Evolutionary conservation across 176 grass and related monocot genomes (phyloP).

Genomic region (Zoysia japonica): DNA sequence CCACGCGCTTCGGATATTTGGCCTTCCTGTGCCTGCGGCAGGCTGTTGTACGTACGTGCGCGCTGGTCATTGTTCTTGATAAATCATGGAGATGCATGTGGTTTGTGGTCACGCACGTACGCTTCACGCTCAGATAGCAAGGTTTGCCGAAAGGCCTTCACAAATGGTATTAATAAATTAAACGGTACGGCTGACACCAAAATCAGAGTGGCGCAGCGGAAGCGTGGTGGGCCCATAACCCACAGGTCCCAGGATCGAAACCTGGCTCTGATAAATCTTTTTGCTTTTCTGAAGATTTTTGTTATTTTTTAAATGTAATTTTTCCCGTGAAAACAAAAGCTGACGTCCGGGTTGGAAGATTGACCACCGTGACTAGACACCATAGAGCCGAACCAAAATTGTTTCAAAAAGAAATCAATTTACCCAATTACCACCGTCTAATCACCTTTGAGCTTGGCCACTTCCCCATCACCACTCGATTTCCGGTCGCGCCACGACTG

Average conservation of each 20-base stretch:
- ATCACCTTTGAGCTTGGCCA: background rate
- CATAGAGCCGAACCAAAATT: too few species aligned
- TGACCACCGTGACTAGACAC: background rate
- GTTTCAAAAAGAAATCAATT: background rate
- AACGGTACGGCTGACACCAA: too few species aligned
- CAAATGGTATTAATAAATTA: too few species aligned
- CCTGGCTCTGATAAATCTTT: conserved; percentile 70
- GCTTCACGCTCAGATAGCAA: too few species aligned
- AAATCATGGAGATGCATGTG: too few species aligned
- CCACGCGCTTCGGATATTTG: background rate
- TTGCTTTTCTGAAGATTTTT: background rate
- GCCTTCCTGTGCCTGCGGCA: background rate
- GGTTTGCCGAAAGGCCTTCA: too few species aligned
- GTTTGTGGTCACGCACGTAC: too few species aligned
- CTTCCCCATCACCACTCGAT: background rate
- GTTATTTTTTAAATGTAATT: accelerated
- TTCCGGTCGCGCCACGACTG: background rate
- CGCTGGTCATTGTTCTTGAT: background rate
- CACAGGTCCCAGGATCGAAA: conserved; percentile 95
- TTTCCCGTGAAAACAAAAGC: background rate
- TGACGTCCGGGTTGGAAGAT: background rate
- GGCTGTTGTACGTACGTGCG: background rate
- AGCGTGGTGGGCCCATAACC: conserved; percentile 99
- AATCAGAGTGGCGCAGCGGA: conserved; percentile 95
- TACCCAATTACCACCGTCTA: background rate